phyloP scores from a whole-genome alignment of 179 eudicot genomes.

The Actinidia arguta region DNA sequence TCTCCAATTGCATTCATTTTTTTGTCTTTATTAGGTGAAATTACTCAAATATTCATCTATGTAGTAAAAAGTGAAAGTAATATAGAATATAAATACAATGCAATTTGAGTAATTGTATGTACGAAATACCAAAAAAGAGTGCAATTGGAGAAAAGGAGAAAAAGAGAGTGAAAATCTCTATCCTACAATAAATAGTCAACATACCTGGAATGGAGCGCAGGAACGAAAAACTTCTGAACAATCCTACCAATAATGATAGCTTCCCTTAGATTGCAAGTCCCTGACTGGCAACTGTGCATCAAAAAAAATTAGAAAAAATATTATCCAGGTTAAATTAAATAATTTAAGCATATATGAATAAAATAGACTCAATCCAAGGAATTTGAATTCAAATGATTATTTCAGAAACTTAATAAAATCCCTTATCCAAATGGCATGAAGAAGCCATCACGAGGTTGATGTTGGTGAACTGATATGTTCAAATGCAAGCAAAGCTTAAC shows the following conservation, averaged over 20 bases:
- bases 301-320: too few species aligned
- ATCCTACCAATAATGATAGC: slow-evolving; percentile 90
- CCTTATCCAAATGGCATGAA: neutral
- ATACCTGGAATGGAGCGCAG: slow-evolving; percentile 85
- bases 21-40: too few species aligned
- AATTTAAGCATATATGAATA: neutral
- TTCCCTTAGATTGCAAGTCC: slow-evolving; percentile 84
- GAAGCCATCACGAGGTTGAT: neutral
- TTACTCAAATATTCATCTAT: too few species aligned
- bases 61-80: too few species aligned
- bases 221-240: slow-evolving; percentile 73
- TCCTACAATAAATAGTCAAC: too few species aligned
- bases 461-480: neutral
- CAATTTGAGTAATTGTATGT: too few species aligned
- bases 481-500: neutral
- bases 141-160: too few species aligned
- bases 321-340: too few species aligned
- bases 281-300: slow-evolving; percentile 69
- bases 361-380: neutral
- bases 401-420: neutral
- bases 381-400: neutral
- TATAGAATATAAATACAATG: too few species aligned
- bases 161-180: too few species aligned
- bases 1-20: too few species aligned
- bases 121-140: neutral